A percentile compares a stretch with the other conserved stretches of the same genome.
Conservation (phyloP, 1,284 basidiomycete genomes). For the Ustilago xerochloae region DNA sequence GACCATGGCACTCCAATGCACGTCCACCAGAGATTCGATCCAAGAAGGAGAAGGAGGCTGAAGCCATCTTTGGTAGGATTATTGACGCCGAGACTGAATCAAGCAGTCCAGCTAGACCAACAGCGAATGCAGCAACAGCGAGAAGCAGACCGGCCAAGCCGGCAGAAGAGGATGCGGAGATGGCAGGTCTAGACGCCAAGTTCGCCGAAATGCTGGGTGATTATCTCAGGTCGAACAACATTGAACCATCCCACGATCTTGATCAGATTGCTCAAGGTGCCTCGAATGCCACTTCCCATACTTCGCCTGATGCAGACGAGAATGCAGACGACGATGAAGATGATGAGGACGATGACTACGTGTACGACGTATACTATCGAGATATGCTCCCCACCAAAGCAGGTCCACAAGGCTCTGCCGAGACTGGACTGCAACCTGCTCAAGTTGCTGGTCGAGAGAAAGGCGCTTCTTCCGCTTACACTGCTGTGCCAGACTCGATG, state of each 20-base stretch:
- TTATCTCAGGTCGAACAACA: conserved; percentile 48
- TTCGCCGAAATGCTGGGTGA: conserved; percentile 56
- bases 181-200: conserved; percentile 50
- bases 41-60: conserved; percentile 45
- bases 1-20: conserved; percentile 29
- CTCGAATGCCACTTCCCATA: conserved; percentile 1
- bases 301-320: background rate
- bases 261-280: conserved; percentile 29
- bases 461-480: conserved; percentile 26
- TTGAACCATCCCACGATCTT: conserved; percentile 43
- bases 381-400: conserved; percentile 46
- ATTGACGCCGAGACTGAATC: conserved; percentile 45
- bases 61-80: conserved; percentile 49
- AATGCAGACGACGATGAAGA: conserved; percentile 6
- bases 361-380: conserved; percentile 66
- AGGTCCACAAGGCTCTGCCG: conserved; percentile 35
- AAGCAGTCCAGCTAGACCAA: background rate
- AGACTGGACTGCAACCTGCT: conserved; percentile 34
- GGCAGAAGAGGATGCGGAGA: conserved; percentile 27
- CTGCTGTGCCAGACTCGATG: conserved; percentile 29
- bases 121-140: background rate
- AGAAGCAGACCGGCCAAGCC: conserved; percentile 2
- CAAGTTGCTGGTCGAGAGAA: conserved; percentile 46
- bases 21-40: conserved; percentile 45
- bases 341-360: conserved; percentile 54